Evolutionary conservation across 345 rosid genomes (phyloP).

Genomic region (Sisymbrium altissimum): DNA sequence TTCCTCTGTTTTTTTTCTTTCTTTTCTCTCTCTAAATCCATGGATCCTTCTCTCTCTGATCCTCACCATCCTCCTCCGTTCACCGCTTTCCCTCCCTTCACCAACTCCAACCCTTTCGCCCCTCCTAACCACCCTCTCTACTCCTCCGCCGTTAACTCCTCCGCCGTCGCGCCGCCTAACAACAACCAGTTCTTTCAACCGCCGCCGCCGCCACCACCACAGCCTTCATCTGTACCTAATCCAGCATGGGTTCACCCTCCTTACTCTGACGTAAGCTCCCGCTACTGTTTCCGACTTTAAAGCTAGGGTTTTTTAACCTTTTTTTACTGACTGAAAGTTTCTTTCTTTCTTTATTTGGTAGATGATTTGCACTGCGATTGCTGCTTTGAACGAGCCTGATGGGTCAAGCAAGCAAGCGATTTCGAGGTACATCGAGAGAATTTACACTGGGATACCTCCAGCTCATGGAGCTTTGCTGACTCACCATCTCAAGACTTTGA

Average conservation of each 20-base stretch:
- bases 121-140: constrained; percentile 7
- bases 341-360: constrained; percentile 9
- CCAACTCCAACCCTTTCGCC: constrained; percentile 9
- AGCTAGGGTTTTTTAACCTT: constrained; percentile 15
- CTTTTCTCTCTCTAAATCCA: constrained; percentile 37
- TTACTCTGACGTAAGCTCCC: constrained; percentile 37
- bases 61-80: constrained; percentile 30
- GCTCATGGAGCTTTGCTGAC: constrained; percentile 60
- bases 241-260: constrained; percentile 26
- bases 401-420: constrained; percentile 90
- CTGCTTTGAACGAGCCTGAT: constrained; percentile 61
- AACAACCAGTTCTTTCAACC: constrained; percentile 25
- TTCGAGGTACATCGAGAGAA: constrained; percentile 62
- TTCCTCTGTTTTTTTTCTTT: background rate
- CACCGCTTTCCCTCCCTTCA: constrained; percentile 21
- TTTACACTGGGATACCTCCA: constrained; percentile 56
- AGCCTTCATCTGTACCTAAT: background rate
- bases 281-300: background rate
- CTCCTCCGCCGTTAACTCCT: background rate
- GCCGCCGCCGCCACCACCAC: constrained; percentile 1
- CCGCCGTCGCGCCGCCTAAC: constrained; percentile 16
- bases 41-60: constrained; percentile 41
- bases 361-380: constrained; percentile 79
- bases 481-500: constrained; percentile 63
- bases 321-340: background rate